A percentile compares a stretch with the other conserved stretches of the same genome.
Conservation (phyloP, 305 asterid species). For the Caryopteris hybrid region DNA sequence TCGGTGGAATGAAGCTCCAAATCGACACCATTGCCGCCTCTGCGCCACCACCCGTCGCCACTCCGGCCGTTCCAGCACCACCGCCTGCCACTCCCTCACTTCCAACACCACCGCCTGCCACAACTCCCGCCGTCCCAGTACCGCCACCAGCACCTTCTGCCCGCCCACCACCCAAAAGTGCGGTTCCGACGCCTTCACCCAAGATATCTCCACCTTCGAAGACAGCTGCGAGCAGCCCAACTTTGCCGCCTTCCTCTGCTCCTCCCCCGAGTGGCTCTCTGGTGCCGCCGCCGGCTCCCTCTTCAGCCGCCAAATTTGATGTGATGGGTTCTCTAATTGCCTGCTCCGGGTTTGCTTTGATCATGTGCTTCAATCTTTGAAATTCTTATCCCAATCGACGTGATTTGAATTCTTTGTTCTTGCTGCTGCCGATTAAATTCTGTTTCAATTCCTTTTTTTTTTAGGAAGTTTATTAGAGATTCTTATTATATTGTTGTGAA, state of each 20-base stretch:
- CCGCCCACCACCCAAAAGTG: conserved; percentile 3
- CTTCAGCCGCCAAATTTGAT: conserved; percentile 42
- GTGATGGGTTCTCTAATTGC: conserved; percentile 12
- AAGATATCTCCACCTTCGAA: conserved; percentile 27
- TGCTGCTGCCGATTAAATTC: neutral
- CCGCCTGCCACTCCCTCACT: conserved; percentile 18
- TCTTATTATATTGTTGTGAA: neutral
- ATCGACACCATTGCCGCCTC: conserved; percentile 34
- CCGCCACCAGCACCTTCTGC: conserved; percentile 18
- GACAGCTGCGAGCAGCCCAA: conserved; percentile 15
- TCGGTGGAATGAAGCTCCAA: conserved; percentile 57
- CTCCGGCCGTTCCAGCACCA: conserved; percentile 20
- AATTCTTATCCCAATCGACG: neutral
- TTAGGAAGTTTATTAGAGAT: neutral
- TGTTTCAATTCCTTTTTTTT: no score
- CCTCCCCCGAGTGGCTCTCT: conserved; percentile 24
- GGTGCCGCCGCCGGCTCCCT: conserved; percentile 30
- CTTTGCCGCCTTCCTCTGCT: conserved; percentile 22
- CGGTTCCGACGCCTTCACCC: conserved; percentile 24
- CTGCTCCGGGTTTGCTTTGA: conserved; percentile 25
- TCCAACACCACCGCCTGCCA: conserved; percentile 11
- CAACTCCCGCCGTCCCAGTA: conserved; percentile 15
- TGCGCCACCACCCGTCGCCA: conserved; percentile 37
- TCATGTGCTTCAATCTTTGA: conserved; percentile 27
- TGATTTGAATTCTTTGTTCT: neutral